phyloP scores from a whole-genome alignment of 2,329 filamentous ascomycete genomes.

The Talaromyces sp. region DNA sequence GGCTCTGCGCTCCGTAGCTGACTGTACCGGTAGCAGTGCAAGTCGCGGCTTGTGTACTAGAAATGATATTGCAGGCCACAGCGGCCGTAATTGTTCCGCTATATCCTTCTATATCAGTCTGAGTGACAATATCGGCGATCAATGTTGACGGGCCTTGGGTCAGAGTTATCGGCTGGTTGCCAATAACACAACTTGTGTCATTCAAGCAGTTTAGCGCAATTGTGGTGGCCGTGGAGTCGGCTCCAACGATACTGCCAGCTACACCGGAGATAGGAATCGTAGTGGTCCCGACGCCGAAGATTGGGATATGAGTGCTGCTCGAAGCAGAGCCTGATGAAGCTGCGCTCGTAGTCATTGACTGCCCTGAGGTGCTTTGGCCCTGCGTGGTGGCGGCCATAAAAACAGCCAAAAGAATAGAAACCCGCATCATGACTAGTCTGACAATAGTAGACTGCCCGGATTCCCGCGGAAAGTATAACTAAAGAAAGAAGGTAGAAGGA shows the following conservation, averaged over 20 bases:
- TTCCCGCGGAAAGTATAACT: neutral
- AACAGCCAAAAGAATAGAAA: neutral
- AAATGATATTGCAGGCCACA: conserved; percentile 22
- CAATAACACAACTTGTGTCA: conserved; percentile 14
- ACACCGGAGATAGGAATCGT: conserved; percentile 3
- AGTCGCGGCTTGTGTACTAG: conserved; percentile 19
- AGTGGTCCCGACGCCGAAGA: neutral
- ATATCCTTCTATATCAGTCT: conserved; percentile 11
- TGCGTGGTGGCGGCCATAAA: neutral
- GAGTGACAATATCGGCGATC: conserved; percentile 17
- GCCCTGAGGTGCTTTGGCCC: neutral
- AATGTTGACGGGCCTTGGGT: conserved; percentile 25
- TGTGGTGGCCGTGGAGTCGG: conserved; percentile 21
- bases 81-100: conserved; percentile 15
- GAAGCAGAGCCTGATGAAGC: neutral
- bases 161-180: conserved; percentile 19
- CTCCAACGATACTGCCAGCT: conserved; percentile 19
- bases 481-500: neutral
- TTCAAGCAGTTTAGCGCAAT: conserved; percentile 20
- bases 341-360: neutral
- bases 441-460: neutral
- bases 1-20: neutral
- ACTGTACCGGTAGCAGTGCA: conserved; percentile 18
- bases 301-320: conserved; percentile 2
- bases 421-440: neutral